A percentile compares a stretch with the other conserved stretches of the same genome.
phyloP scores from a whole-genome alignment of 2,329 filamentous ascomycete species.

The Alternaria atra region DNA sequence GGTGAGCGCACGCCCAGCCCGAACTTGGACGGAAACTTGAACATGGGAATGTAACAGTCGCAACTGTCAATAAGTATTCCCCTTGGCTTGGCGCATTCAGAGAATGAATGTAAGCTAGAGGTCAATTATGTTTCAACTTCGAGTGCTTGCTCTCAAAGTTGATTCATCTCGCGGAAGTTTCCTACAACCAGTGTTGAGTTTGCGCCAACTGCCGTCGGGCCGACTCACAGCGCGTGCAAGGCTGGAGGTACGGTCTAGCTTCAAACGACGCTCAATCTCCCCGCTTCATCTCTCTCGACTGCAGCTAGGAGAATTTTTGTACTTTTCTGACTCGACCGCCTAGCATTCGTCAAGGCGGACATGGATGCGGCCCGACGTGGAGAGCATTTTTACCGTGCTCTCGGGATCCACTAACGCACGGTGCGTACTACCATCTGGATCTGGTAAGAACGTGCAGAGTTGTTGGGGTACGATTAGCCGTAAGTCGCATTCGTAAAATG shows the following conservation, averaged over 20 bases:
- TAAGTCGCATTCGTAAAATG: not conserved
- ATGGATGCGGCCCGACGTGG: slow-evolving; percentile 1
- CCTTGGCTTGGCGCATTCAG: not conserved
- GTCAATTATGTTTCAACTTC: not conserved
- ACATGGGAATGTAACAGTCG: not conserved
- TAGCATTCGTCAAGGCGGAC: not conserved
- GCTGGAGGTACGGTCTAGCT: slow-evolving; percentile 5
- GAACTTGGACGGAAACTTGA: not conserved
- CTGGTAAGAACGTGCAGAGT: not conserved
- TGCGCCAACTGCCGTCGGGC: not conserved
- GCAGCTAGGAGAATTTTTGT: slow-evolving; percentile 6
- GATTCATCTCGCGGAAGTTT: not conserved
- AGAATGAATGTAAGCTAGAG: not conserved
- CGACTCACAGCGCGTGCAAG: not conserved
- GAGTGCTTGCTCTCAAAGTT: not conserved
- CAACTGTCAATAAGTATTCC: not conserved
- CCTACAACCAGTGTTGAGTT: not conserved
- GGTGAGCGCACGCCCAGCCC: not conserved
- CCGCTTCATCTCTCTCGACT: not conserved
- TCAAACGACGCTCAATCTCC: not conserved
- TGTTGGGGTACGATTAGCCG: slow-evolving; percentile 3
- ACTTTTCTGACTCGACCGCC: not conserved
- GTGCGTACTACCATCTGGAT: not conserved
- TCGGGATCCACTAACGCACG: slow-evolving; percentile 3
- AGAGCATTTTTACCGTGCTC: not conserved